Evolutionary conservation across 495 filamentous ascomycete species (phyloP).

Genomic region (Penicillium malachiteum): DNA sequence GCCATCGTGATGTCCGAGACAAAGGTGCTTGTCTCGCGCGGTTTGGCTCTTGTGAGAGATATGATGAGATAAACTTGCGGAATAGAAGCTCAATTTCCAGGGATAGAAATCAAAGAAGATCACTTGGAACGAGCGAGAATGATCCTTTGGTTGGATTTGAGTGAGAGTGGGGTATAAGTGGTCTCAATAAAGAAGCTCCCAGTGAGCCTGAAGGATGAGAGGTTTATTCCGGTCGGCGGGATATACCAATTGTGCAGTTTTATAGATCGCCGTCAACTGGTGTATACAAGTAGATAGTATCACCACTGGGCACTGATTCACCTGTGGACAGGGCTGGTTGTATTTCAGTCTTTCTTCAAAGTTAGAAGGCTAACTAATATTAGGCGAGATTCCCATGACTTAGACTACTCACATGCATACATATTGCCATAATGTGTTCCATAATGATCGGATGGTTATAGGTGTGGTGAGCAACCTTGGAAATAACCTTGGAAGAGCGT

Average conservation of each 20-base stretch:
- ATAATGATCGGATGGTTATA: no score
- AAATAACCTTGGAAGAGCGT: no score
- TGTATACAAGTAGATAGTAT: no score
- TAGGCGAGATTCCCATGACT: no score
- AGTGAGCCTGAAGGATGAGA: slow-evolving; percentile 11
- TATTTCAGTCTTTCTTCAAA: no score
- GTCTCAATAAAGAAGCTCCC: slow-evolving; percentile 14
- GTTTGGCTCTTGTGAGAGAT: background rate
- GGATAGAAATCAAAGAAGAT: background rate
- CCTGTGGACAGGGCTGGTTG: no score
- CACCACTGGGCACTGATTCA: no score
- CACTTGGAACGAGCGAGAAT: background rate
- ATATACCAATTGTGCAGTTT: slow-evolving; percentile 17
- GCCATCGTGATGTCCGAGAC: slow-evolving; percentile 38
- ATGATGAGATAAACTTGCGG: background rate
- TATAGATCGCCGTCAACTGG: no score
- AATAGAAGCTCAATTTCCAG: background rate
- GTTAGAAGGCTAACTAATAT: no score
- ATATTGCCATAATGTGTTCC: no score
- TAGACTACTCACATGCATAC: no score
- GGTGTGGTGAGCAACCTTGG: no score
- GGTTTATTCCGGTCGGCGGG: slow-evolving; percentile 28
- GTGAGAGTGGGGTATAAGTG: slow-evolving; percentile 12
- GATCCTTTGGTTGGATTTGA: background rate
- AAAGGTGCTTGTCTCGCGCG: slow-evolving; percentile 16